A percentile compares a stretch with the other conserved stretches of the same genome.
Evolutionary conservation across 2,329 filamentous ascomycete genomes (phyloP).

Genomic region (Aquanectria penicillioides): DNA sequence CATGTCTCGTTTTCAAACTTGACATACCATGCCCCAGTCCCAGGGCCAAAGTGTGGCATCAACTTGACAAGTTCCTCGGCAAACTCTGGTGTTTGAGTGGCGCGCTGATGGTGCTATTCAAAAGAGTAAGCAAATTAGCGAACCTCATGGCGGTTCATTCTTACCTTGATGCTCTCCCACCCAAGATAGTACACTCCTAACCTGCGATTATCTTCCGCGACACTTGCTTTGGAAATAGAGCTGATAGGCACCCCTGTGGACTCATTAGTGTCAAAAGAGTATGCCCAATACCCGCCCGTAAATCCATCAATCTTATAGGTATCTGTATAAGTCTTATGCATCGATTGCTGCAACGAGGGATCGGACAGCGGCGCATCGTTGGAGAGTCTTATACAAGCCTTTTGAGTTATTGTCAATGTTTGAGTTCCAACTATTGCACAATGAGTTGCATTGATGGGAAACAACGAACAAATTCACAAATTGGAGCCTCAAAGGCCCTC

Average conservation of each 20-base stretch:
- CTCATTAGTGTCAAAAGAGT: conserved; percentile 27
- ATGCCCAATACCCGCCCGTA: conserved; percentile 33
- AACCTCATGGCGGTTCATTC: neutral
- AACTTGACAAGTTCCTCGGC: conserved; percentile 31
- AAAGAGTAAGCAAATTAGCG: neutral
- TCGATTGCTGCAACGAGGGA: conserved; percentile 20
- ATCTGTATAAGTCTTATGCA: conserved; percentile 34
- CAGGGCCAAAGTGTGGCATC: conserved; percentile 22
- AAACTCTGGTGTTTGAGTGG: conserved; percentile 21
- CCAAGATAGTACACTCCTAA: conserved; percentile 29
- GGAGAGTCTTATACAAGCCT: conserved; percentile 26
- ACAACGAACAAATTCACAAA: conserved; percentile 32
- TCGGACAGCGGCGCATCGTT: conserved; percentile 20
- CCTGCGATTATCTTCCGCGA: conserved; percentile 8
- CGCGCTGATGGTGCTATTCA: conserved; percentile 30
- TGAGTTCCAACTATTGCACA: no score
- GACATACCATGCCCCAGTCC: conserved; percentile 33
- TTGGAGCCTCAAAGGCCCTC: conserved; percentile 25
- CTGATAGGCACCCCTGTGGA: conserved; percentile 6
- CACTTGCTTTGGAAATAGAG: neutral
- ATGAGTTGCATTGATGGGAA: neutral
- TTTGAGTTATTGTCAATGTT: neutral
- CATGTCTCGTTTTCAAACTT: conserved; percentile 7
- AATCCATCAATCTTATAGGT: conserved; percentile 32
- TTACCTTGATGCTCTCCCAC: conserved; percentile 38